Evolutionary conservation across 2,329 filamentous ascomycete species (phyloP).

Genomic region (Decorospora gaudefroyi): DNA sequence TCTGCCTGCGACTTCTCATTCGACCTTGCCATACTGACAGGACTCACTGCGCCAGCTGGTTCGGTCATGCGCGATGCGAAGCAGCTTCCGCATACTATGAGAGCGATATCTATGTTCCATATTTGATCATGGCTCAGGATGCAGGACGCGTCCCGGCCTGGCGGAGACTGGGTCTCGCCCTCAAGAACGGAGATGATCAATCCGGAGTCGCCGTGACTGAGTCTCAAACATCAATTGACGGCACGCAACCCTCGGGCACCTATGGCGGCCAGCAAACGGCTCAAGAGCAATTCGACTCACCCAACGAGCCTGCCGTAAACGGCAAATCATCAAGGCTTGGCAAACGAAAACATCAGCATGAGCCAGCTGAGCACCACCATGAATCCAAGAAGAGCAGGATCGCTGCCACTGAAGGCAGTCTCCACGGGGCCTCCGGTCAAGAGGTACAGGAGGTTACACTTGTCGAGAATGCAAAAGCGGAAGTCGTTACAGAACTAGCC

Average conservation of each 20-base stretch:
- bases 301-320: constrained; percentile 28
- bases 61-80: constrained; percentile 43
- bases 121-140: constrained; percentile 38
- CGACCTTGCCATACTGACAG: constrained; percentile 36
- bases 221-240: constrained; percentile 16
- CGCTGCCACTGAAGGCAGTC: constrained; percentile 6
- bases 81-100: constrained; percentile 26
- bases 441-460: constrained; percentile 5
- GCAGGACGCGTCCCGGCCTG: constrained; percentile 56
- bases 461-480: constrained; percentile 13
- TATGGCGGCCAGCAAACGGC: constrained; percentile 10
- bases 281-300: constrained; percentile 13
- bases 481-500: constrained; percentile 10
- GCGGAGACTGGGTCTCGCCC: constrained; percentile 64
- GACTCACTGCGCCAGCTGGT: constrained; percentile 37
- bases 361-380: constrained; percentile 33
- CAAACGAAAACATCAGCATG: constrained; percentile 44
- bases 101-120: constrained; percentile 32
- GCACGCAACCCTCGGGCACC: constrained; percentile 13
- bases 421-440: constrained; percentile 4
- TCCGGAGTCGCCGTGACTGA: constrained; percentile 37
- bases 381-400: constrained; percentile 37
- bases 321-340: constrained; percentile 40
- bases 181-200: constrained; percentile 59
- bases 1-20: constrained; percentile 43